phyloP scores from a whole-genome alignment of 2,329 filamentous ascomycete genomes.

The Geoglossum cookeanum region DNA sequence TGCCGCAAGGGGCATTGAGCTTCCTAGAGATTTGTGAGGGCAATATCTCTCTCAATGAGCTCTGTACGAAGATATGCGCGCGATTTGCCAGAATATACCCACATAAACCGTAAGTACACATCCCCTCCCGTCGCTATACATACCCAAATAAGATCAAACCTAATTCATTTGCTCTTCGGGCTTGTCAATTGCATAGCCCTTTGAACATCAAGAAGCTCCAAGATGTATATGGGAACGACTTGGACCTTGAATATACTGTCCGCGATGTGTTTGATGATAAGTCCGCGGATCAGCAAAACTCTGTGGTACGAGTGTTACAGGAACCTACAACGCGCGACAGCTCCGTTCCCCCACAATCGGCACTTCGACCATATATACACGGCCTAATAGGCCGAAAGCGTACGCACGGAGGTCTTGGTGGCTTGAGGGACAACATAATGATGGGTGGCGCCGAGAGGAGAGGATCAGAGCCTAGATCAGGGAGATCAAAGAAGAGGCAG shows the following conservation, averaged over 20 bases:
- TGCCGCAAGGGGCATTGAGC: not conserved
- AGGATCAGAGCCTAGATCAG: not conserved
- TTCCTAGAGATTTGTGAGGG: conserved; percentile 6
- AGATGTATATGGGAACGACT: conserved; percentile 6
- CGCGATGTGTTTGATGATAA: conserved; percentile 11
- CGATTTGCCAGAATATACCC: conserved; percentile 7
- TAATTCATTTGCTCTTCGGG: not conserved
- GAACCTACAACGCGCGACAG: conserved; percentile 3
- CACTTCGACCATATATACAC: conserved; percentile 4
- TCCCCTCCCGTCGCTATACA: not conserved
- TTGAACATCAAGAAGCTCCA: conserved; percentile 9
- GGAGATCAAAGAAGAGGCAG: conserved; percentile 3
- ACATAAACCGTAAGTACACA: conserved; percentile 5
- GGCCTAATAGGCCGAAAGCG: not conserved
- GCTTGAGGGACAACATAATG: not conserved
- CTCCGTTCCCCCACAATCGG: conserved; percentile 4
- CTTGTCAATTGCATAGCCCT: conserved; percentile 2
- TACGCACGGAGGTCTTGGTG: not conserved
- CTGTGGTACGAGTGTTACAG: conserved; percentile 4
- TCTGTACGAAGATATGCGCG: conserved; percentile 5
- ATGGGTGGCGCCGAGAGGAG: not conserved
- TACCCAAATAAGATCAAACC: not conserved
- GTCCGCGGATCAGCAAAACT: not conserved
- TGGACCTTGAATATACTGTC: conserved; percentile 8
- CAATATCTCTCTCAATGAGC: conserved; percentile 6